Conservation (phyloP, 2,329 filamentous ascomycete genomes). For the Epichloe elymi region DNA sequence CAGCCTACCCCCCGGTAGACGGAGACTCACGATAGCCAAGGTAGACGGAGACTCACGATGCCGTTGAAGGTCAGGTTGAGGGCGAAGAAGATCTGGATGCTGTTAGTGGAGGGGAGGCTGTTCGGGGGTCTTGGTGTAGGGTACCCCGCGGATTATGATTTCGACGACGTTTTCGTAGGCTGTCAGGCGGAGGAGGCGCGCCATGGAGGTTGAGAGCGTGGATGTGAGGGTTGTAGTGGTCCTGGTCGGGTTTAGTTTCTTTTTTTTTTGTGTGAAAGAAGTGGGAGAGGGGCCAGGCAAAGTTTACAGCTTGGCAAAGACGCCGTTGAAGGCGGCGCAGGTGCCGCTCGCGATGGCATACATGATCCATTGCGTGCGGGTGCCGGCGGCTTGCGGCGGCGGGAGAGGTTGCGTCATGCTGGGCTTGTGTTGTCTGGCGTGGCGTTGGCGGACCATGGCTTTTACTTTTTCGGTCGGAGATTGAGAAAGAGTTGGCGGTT, state of each 20-base stretch:
- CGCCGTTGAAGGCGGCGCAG: conserved; percentile 69
- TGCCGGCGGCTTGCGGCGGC: conserved; percentile 16
- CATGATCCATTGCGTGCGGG: conserved; percentile 44
- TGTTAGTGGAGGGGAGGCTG: not conserved
- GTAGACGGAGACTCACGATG: conserved; percentile 41
- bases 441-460: conserved; percentile 19
- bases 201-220: conserved; percentile 31
- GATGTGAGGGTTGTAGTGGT: conserved; percentile 44
- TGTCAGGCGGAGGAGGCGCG: conserved; percentile 29
- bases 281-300: not conserved
- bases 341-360: conserved; percentile 61
- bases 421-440: conserved; percentile 1
- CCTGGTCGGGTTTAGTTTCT: conserved; percentile 16
- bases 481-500: no score
- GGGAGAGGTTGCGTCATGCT: conserved; percentile 6
- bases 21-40: conserved; percentile 43
- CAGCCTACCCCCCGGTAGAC: no score
- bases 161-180: conserved; percentile 31
- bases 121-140: not conserved
- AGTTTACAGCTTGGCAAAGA: conserved; percentile 60
- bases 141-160: conserved; percentile 26
- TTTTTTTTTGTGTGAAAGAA: no score
- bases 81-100: conserved; percentile 52
- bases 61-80: conserved; percentile 66
- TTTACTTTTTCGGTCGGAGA: no score